phyloP scores from a whole-genome alignment of 345 rosid species.

The Acer saccharum region DNA sequence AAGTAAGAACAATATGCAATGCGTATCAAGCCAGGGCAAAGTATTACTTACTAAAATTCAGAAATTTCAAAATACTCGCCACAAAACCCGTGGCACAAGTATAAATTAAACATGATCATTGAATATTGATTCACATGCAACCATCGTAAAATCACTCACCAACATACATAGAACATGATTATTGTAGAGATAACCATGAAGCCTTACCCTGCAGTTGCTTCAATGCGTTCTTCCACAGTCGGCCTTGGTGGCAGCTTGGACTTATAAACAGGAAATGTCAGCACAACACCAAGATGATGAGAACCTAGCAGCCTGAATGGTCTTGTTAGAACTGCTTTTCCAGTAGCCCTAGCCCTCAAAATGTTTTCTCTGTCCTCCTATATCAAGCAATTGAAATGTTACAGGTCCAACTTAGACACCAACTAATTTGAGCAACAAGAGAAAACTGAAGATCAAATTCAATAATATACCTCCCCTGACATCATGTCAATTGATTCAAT shows the following conservation, averaged over 20 bases:
- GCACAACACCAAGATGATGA: constrained; percentile 96
- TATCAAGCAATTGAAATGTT: constrained; percentile 18
- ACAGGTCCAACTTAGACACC: constrained; percentile 12
- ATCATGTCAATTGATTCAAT: constrained; percentile 96
- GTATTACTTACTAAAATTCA: neutral
- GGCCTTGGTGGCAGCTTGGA: constrained; percentile 73
- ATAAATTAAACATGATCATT: neutral
- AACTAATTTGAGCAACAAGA: neutral
- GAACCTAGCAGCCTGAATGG: constrained; percentile 90
- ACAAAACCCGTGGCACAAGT: neutral
- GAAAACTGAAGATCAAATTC: constrained; percentile 13
- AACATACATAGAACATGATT: neutral
- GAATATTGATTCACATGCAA: no score
- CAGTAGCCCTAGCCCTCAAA: constrained; percentile 82
- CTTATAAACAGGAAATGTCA: constrained; percentile 98
- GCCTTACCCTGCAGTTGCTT: constrained; percentile 87
- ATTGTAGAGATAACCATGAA: constrained; percentile 5
- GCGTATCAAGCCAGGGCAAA: neutral
- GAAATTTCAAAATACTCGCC: neutral
- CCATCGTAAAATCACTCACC: no score
- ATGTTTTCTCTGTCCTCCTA: constrained; percentile 98
- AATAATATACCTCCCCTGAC: constrained; percentile 86
- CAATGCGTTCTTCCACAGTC: constrained; percentile 64
- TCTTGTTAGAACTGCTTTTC: constrained; percentile 92
- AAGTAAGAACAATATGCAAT: neutral